Evolutionary conservation across 2,329 filamentous ascomycete genomes (phyloP), one percentile per base, ranked within the genome.

Genomic region (Exophiala oligosperma): DNA sequence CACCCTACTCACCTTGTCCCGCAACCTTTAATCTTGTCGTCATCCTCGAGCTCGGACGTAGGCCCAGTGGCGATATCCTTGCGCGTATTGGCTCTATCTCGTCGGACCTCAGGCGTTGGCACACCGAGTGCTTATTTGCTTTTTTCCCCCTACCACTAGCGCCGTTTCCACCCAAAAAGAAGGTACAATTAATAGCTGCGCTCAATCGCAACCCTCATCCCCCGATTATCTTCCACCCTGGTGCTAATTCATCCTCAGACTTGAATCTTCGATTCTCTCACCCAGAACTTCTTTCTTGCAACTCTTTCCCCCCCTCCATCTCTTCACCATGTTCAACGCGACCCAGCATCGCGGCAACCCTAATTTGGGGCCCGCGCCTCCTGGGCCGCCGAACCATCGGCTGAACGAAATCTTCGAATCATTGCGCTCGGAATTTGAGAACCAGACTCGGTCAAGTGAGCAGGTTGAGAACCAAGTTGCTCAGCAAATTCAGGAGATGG

Each of bases 401-500:
- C 81, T 97, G 68, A 91, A 89, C 67, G 93, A 99, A 81, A 85
- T 97, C 64, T 83, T 99, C 71, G 93, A 97, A 57, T 89, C 92
- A 73, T 85, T 99, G 68, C 87, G 93, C 71, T 83, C 85, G 70
- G 94, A 99, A 76, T 97, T 97, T 68, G 93, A 97, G 66, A 87
- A 82, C 61, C 90, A 95, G 74, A 83, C 88, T 67, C 86, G 90
- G 65, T 86, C 90, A 67, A 89, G 86, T 65, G 91, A 91, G 72
- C 90, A 91, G 68, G 95, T 92, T 73, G 93, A 99, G 73, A 90
- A 93, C 73, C 92, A 96, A 97, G 94, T 97, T 71, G 87, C 90
- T 58, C 85, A 87, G 50, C 94, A 99, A 74, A 88, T 97, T 64
- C 88, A 93, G 70, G 94, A 99, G 77, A 94, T 97, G 83, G 91